A percentile compares a stretch with the other conserved stretches of the same genome.
These are phyloP conservation scores for Medicago lupulina DNA, from an alignment of 306 rosid species.

Conservation along the genomic window DNA sequence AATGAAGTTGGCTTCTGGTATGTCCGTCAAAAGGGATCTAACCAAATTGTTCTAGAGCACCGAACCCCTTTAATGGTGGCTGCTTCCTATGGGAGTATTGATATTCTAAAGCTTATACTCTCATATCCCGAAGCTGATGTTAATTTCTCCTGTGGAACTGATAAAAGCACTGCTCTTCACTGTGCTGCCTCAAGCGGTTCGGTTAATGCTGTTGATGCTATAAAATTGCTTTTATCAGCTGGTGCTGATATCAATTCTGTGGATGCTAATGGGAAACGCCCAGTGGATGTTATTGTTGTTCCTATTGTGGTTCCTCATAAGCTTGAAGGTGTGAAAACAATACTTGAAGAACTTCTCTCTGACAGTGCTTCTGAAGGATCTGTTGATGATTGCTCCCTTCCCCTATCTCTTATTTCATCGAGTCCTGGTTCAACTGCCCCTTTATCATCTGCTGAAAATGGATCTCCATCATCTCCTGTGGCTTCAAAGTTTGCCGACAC, in stretches of 20 bases:
- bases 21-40: constrained; percentile 74
- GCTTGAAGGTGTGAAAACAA: constrained; percentile 49
- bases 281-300: constrained; percentile 74
- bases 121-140: constrained; percentile 59
- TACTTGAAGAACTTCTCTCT: constrained; percentile 65
- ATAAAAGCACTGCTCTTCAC: constrained; percentile 85
- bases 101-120: constrained; percentile 70
- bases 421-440: constrained; percentile 57
- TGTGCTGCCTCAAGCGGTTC: constrained; percentile 94
- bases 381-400: constrained; percentile 48
- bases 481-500: constrained; percentile 53
- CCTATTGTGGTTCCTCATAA: constrained; percentile 73
- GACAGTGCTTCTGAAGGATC: constrained; percentile 53
- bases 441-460: constrained; percentile 63
- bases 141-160: constrained; percentile 67
- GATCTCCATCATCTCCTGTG: constrained; percentile 59
- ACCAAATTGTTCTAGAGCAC: constrained; percentile 69
- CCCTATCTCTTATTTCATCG: constrained; percentile 45
- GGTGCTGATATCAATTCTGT: constrained; percentile 65
- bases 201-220: constrained; percentile 55
- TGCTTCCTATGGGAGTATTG: constrained; percentile 79
- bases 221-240: constrained; percentile 69
- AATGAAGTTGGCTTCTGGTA: constrained; percentile 78
- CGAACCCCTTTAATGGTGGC: constrained; percentile 93
- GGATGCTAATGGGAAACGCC: constrained; percentile 72